These are phyloP conservation scores for Globisporangium abappressorium DNA, from an alignment of 352 stramenopile genomes.

Conservation along the genomic window DNA sequence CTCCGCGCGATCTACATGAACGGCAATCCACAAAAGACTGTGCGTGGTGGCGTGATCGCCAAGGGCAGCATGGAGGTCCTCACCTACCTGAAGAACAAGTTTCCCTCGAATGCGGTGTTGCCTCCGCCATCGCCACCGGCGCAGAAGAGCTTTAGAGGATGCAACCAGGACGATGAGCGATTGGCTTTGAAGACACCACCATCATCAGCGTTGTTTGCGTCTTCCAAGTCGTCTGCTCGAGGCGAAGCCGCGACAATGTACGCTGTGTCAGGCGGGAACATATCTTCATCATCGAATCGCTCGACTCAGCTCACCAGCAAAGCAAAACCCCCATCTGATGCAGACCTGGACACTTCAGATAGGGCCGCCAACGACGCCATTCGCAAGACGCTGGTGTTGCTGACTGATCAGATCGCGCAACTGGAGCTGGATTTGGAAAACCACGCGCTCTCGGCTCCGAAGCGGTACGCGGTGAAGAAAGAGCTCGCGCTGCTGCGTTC, in stretches of 20 bases:
- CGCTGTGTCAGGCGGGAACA: neutral
- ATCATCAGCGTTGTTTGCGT: neutral
- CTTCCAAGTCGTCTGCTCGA: neutral
- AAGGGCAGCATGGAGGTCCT: conserved; percentile 77
- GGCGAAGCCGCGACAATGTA: neutral
- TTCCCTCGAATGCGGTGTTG: conserved; percentile 40
- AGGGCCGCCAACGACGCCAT: neutral
- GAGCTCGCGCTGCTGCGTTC: conserved; percentile 69
- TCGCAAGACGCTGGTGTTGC: conserved; percentile 19
- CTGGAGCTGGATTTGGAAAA: conserved; percentile 67
- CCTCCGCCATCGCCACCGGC: neutral
- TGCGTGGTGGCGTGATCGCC: conserved; percentile 65
- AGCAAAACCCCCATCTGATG: neutral
- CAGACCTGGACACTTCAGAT: neutral
- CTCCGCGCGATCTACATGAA: conserved; percentile 81
- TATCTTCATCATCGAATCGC: neutral
- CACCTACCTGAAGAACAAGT: conserved; percentile 78
- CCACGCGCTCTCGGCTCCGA: conserved; percentile 56
- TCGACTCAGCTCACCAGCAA: neutral
- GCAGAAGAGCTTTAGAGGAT: neutral
- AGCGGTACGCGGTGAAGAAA: conserved; percentile 83
- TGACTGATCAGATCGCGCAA: conserved; percentile 42
- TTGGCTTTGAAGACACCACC: neutral
- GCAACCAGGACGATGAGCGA: conserved; percentile 7
- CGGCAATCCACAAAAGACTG: conserved; percentile 80